A percentile compares a stretch with the other conserved stretches of the same genome.
These are phyloP conservation scores for Verticillium alfalfae DNA, from an alignment of 2,329 filamentous ascomycete species.

Conservation along the genomic window DNA sequence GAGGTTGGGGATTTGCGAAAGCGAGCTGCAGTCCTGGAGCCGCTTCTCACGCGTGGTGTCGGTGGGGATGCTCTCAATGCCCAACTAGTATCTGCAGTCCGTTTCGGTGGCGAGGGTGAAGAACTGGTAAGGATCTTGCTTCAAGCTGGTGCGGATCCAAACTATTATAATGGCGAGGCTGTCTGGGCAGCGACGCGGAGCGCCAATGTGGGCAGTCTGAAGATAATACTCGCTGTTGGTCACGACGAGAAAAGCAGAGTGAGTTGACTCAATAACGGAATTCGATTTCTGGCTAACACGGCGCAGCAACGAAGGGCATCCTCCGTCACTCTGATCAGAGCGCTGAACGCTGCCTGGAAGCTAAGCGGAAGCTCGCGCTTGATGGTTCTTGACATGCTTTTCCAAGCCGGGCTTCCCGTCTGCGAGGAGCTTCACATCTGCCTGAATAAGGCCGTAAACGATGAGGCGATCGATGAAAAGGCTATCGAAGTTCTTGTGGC, in stretches of 20 bases:
- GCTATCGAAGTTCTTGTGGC: conserved; percentile 10
- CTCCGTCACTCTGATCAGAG: conserved; percentile 38
- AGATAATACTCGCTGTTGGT: conserved; percentile 44
- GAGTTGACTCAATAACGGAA: conserved; percentile 9
- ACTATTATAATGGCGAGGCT: conserved; percentile 49
- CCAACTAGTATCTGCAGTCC: conserved; percentile 46
- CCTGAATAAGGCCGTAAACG: conserved; percentile 47
- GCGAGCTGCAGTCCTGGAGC: conserved; percentile 42
- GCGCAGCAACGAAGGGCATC: conserved; percentile 36
- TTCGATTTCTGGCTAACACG: conserved; percentile 2
- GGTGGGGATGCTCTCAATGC: conserved; percentile 44
- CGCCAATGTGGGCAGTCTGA: conserved; percentile 42
- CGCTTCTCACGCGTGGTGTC: conserved; percentile 45
- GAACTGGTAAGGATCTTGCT: conserved; percentile 46
- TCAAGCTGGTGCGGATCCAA: conserved; percentile 45
- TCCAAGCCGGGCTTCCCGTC: conserved; percentile 42
- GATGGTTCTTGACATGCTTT: conserved; percentile 41
- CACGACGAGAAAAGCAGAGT: conserved; percentile 34
- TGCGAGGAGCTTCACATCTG: conserved; percentile 45
- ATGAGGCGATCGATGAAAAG: conserved; percentile 29
- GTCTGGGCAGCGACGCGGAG: conserved; percentile 49
- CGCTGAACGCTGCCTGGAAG: conserved; percentile 49
- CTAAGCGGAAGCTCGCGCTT: conserved; percentile 42
- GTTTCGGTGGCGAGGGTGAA: conserved; percentile 43
- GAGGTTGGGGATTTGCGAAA: conserved; percentile 44